Conservation (phyloP, 2,329 filamentous ascomycete genomes). For the Samsoniella hepiali region DNA sequence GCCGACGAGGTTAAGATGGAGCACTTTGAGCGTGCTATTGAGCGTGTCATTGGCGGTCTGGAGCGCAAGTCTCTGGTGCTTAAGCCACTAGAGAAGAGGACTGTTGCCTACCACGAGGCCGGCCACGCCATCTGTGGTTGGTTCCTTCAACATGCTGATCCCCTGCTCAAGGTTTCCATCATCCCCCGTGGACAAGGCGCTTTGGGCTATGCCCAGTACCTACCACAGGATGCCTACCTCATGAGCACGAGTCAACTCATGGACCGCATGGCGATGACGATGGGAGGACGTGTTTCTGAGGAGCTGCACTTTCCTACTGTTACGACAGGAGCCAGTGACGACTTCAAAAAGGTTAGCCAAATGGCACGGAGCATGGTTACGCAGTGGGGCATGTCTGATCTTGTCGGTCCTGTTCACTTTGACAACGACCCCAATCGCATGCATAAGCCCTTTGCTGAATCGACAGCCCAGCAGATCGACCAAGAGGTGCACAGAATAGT, state of each 20-base stretch:
- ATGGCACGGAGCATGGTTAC: conserved; percentile 98
- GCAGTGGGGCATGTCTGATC: conserved; percentile 97
- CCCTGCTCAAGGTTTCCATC: conserved; percentile 95
- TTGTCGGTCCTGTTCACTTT: conserved; percentile 90
- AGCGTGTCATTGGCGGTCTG: conserved; percentile 91
- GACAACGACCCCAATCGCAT: conserved; percentile 77
- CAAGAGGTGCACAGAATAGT: conserved; percentile 87
- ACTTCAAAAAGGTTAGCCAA: conserved; percentile 96
- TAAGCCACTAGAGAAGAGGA: conserved; percentile 88
- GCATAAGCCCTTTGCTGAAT: conserved; percentile 93
- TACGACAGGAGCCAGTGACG: conserved; percentile 89
- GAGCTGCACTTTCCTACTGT: conserved; percentile 97
- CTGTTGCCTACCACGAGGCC: conserved; percentile 96
- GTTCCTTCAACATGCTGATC: conserved; percentile 96
- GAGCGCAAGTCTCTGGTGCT: conserved; percentile 97
- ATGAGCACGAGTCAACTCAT: conserved; percentile 96
- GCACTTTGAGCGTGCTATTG: conserved; percentile 96
- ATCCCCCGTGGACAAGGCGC: conserved; percentile 94
- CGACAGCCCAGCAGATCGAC: conserved; percentile 90
- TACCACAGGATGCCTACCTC: conserved; percentile 91
- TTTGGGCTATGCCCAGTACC: conserved; percentile 92
- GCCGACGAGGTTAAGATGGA: conserved; percentile 79
- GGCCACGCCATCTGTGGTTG: conserved; percentile 98
- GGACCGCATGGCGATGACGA: conserved; percentile 99
- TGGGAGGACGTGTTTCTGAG: conserved; percentile 91